These are phyloP conservation scores for Penicillium lividum DNA, from an alignment of 495 filamentous ascomycete genomes.

Conservation along the genomic window DNA sequence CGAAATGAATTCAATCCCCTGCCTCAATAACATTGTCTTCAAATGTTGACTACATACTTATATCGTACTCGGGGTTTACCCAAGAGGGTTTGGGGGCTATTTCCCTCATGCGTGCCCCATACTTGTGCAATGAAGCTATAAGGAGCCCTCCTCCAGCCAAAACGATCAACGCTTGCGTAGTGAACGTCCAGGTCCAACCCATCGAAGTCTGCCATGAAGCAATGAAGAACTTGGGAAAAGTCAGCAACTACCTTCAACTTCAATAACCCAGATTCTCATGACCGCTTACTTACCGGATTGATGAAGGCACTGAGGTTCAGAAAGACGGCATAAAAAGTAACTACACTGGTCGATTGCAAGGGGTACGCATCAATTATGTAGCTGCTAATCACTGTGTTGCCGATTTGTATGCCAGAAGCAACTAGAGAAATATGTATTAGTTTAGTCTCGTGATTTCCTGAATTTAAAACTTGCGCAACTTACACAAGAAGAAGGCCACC, in stretches of 20 bases:
- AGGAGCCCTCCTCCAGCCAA: conserved; percentile 43
- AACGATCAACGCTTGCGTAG: conserved; percentile 53
- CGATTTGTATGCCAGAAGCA: conserved; percentile 61
- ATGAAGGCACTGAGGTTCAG: conserved; percentile 57
- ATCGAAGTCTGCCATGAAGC: conserved; percentile 50
- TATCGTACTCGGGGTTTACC: conserved; percentile 49
- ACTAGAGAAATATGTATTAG: conserved; percentile 32
- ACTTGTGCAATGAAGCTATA: conserved; percentile 47
- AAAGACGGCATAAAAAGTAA: conserved; percentile 62
- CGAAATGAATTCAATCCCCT: too few species aligned
- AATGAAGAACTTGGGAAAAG: conserved; percentile 53
- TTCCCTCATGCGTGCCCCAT: conserved; percentile 38
- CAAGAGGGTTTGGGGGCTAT: conserved; percentile 34
- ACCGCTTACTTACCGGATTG: conserved; percentile 37
- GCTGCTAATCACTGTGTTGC: conserved; percentile 55
- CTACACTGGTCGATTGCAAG: conserved; percentile 57
- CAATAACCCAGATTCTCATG: neutral
- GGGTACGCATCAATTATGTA: conserved; percentile 63
- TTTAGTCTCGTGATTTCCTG: neutral
- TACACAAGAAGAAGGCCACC: conserved; percentile 56
- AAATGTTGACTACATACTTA: conserved; percentile 1
- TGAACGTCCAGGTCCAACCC: conserved; percentile 61
- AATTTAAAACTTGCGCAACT: neutral
- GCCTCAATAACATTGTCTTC: too few species aligned
- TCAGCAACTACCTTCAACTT: neutral